These are phyloP conservation scores for Ailanthus altissimus DNA, from an alignment of 345 rosid genomes.

Conservation along the genomic window DNA sequence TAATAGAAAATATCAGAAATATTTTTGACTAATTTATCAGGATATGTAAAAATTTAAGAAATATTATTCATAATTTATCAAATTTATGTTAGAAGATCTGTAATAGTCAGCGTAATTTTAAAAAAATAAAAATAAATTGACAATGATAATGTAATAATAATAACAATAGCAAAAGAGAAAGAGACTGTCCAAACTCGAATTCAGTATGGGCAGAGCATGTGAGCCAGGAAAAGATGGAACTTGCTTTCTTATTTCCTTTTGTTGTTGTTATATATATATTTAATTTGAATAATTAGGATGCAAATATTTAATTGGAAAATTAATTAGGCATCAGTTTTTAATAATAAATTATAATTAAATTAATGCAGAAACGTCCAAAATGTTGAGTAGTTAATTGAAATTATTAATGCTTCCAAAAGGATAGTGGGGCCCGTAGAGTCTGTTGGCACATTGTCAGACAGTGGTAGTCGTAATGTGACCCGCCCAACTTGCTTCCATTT, in stretches of 20 bases:
- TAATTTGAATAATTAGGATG: background rate
- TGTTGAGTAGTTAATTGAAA: background rate
- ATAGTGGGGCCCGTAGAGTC: background rate
- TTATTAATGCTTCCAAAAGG: background rate
- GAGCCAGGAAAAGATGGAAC: conserved; percentile 24
- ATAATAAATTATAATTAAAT: background rate
- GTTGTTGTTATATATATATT: background rate
- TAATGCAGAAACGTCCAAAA: conserved; percentile 19
- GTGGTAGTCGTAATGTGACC: background rate
- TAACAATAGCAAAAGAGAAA: too few species aligned
- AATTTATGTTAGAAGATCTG: background rate
- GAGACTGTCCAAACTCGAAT: conserved; percentile 7
- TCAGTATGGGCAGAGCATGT: conserved; percentile 33
- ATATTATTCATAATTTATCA: too few species aligned
- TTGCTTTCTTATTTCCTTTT: conserved; percentile 24
- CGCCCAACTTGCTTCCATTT: background rate
- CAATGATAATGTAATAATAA: too few species aligned
- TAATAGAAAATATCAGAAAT: too few species aligned
- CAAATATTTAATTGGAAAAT: background rate
- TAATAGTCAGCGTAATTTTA: background rate
- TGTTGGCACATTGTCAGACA: background rate
- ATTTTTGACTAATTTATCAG: too few species aligned
- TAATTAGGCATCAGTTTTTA: background rate
- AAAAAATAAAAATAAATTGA: too few species aligned
- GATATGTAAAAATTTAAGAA: background rate